A percentile compares a stretch with the other conserved stretches of the same genome.
These are phyloP conservation scores for Serpula lacrymans DNA, from an alignment of 768 basidiomycete genomes.

Conservation along the genomic window DNA sequence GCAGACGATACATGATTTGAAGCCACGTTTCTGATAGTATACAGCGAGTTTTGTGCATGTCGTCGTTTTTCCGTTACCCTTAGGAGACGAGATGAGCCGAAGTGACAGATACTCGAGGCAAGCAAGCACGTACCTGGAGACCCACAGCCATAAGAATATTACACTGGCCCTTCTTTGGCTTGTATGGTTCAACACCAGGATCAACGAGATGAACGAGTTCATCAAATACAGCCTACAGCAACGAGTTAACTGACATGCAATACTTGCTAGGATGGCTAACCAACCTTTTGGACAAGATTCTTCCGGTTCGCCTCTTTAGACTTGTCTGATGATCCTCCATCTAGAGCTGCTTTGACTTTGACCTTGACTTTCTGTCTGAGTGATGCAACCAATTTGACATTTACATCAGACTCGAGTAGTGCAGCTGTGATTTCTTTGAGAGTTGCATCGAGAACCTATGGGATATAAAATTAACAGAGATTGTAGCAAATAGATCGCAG, in stretches of 20 bases:
- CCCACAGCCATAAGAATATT: slow-evolving; percentile 99
- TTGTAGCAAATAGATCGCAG: neutral
- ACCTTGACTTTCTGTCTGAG: slow-evolving; percentile 86
- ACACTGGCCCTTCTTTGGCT: slow-evolving; percentile 90
- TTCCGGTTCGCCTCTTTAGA: slow-evolving; percentile 80
- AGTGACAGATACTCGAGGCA: slow-evolving; percentile 1
- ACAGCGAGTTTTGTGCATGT: slow-evolving; percentile 99
- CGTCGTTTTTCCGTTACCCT: slow-evolving; percentile 99
- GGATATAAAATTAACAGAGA: slow-evolving; percentile 9
- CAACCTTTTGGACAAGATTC: slow-evolving; percentile 88
- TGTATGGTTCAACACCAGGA: slow-evolving; percentile 92
- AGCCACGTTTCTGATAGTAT: slow-evolving; percentile 94
- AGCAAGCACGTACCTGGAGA: slow-evolving; percentile 62
- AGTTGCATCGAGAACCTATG: slow-evolving; percentile 86
- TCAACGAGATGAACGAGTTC: slow-evolving; percentile 95
- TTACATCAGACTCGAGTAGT: slow-evolving; percentile 94
- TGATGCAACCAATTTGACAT: slow-evolving; percentile 91
- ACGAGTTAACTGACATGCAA: neutral
- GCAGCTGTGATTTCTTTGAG: slow-evolving; percentile 96
- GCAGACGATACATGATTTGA: slow-evolving; percentile 96
- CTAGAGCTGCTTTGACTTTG: slow-evolving; percentile 81
- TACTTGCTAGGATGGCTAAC: slow-evolving; percentile 8
- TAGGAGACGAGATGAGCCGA: slow-evolving; percentile 7
- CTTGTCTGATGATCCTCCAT: slow-evolving; percentile 60
- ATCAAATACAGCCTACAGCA: slow-evolving; percentile 84